A percentile compares a stretch with the other conserved stretches of the same genome.
phyloP scores from a whole-genome alignment of 257 asterid genomes.

The Penstemon eatonii region DNA sequence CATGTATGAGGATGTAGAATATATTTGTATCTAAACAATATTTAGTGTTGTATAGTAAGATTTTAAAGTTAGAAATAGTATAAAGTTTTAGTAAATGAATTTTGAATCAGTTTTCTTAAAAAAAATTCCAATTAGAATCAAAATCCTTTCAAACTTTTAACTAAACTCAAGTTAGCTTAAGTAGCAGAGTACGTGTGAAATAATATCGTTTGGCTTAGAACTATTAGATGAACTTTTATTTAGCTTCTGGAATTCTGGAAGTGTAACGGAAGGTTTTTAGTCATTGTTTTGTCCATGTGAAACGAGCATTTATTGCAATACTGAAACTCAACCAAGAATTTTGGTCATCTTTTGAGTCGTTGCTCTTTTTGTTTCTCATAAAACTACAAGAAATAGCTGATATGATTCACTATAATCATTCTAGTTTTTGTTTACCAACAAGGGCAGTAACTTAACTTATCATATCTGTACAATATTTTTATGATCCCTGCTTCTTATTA shows the following conservation, averaged over 20 bases:
- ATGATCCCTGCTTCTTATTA: conserved; percentile 28
- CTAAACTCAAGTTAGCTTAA: background rate
- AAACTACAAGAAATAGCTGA: conserved; percentile 2
- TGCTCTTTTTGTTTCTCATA: background rate
- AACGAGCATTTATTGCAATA: background rate
- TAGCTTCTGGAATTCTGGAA: conserved; percentile 15
- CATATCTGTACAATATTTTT: background rate
- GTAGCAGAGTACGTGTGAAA: background rate
- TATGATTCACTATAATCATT: background rate
- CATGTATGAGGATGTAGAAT: no score
- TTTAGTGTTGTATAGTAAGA: background rate
- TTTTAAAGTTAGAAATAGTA: background rate
- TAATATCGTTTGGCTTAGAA: background rate
- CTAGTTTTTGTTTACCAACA: conserved; percentile 19
- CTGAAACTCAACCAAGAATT: background rate
- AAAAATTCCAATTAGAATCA: background rate
- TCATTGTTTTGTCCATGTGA: background rate
- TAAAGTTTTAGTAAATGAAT: background rate
- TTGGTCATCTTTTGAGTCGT: conserved; percentile 17
- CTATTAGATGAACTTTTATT: background rate
- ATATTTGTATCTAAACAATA: no score
- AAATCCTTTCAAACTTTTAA: background rate
- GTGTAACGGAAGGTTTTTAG: background rate
- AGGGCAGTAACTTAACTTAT: background rate
- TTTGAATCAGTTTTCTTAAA: background rate